Percentiles rank a stretch among this genome's conserved stretches.
These are phyloP conservation scores for Kuraishia piskuri DNA, from an alignment of 805 yeast genomes.

Conservation along the genomic window DNA sequence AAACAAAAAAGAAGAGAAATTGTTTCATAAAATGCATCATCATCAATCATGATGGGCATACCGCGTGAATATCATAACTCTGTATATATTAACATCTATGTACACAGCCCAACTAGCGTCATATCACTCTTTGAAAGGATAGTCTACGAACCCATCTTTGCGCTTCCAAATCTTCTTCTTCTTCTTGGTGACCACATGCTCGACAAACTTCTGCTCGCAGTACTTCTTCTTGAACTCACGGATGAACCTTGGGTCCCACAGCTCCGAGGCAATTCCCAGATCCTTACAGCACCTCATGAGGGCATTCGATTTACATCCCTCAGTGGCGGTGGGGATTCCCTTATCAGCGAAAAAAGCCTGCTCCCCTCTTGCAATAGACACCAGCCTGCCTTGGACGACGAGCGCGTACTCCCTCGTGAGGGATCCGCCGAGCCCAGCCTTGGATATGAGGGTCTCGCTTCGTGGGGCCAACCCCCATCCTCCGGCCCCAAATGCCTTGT, in stretches of 20 bases:
- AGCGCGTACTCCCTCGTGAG: constrained; percentile 89
- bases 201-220: constrained; percentile 82
- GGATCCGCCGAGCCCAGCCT: constrained; percentile 25
- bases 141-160: constrained; percentile 72
- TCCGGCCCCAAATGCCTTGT: constrained; percentile 94
- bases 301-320: constrained; percentile 95
- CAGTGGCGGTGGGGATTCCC: constrained; percentile 91
- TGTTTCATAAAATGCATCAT: no score
- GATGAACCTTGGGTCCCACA: constrained; percentile 95
- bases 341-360: constrained; percentile 83
- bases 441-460: constrained; percentile 71
- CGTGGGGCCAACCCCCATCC: constrained; percentile 98
- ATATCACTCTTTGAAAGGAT: constrained; percentile 62
- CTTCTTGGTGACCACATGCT: constrained; percentile 71
- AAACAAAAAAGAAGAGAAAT: no score
- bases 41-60: neutral
- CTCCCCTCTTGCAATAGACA: constrained; percentile 91
- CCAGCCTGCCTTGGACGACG: constrained; percentile 79
- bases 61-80: neutral
- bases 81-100: neutral
- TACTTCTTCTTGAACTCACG: constrained; percentile 50
- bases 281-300: constrained; percentile 98
- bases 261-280: constrained; percentile 90
- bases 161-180: constrained; percentile 92
- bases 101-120: no score